Conservation (phyloP, 306 rosid genomes). For the Vigna angularis region DNA sequence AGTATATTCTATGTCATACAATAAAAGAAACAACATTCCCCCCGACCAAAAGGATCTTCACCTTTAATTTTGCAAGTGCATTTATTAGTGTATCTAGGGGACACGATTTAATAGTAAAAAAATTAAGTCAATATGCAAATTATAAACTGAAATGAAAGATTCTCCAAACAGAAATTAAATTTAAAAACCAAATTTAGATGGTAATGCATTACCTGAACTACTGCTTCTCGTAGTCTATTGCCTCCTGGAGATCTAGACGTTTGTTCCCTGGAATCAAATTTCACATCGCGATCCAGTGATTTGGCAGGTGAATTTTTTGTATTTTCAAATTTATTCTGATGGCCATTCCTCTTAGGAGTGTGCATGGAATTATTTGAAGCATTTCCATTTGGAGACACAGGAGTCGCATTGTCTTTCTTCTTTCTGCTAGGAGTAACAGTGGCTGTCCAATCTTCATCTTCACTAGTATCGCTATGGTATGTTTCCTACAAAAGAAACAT, state of each 20-base stretch:
- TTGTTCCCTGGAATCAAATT: constrained; percentile 56
- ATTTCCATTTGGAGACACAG: constrained; percentile 54
- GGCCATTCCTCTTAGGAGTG: constrained; percentile 53
- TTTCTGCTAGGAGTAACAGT: constrained; percentile 50
- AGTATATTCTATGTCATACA: constrained; percentile 4
- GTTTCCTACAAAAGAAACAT: constrained; percentile 67
- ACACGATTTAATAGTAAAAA: not conserved
- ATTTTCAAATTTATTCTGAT: constrained; percentile 50
- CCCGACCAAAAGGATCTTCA: not conserved
- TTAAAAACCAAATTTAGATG: constrained; percentile 33
- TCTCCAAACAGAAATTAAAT: constrained; percentile 33
- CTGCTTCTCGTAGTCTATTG: constrained; percentile 75
- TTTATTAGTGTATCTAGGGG: constrained; percentile 19
- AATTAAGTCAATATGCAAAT: constrained; percentile 10
- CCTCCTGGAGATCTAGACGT: constrained; percentile 54
- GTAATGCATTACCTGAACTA: constrained; percentile 69
- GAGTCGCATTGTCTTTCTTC: constrained; percentile 44
- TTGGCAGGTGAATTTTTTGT: constrained; percentile 51
- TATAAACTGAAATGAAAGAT: constrained; percentile 27
- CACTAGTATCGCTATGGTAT: constrained; percentile 77
- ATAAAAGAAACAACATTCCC: not conserved
- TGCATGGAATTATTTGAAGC: constrained; percentile 42
- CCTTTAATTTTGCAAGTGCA: constrained; percentile 21
- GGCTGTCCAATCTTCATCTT: constrained; percentile 76
- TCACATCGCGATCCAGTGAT: constrained; percentile 52